Evolutionary conservation across 2,329 filamentous ascomycete genomes (phyloP).

Genomic region (Cercospora sesami): DNA sequence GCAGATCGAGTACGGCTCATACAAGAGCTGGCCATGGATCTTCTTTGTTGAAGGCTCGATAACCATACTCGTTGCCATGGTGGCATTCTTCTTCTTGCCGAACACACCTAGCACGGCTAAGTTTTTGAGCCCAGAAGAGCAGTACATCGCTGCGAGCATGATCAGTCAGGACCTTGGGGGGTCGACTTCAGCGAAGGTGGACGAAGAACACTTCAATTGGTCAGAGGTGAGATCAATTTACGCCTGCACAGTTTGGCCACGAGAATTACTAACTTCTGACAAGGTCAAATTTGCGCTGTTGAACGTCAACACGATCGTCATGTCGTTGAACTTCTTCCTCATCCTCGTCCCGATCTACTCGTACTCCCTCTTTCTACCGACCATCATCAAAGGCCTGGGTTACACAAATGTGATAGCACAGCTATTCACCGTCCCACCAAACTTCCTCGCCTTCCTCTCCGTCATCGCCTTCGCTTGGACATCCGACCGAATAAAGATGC

Average conservation of each 20-base stretch:
- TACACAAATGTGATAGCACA: conserved; percentile 45
- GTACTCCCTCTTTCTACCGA: conserved; percentile 50
- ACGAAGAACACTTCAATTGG: conserved; percentile 40
- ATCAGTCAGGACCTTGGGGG: conserved; percentile 39
- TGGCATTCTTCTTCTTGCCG: conserved; percentile 58
- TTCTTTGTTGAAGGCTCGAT: conserved; percentile 52
- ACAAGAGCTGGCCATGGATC: conserved; percentile 44
- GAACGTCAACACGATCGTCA: conserved; percentile 40
- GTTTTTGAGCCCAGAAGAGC: conserved; percentile 39
- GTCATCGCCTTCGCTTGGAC: conserved; percentile 33
- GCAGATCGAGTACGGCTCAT: conserved; percentile 41
- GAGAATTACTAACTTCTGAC: not conserved
- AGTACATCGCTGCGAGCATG: conserved; percentile 32
- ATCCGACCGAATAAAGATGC: conserved; percentile 37
- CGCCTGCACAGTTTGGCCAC: not conserved
- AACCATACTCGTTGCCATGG: conserved; percentile 54
- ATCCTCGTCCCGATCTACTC: conserved; percentile 44
- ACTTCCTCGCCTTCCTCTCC: conserved; percentile 38
- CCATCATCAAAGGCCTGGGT: conserved; percentile 47
- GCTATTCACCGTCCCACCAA: conserved; percentile 44
- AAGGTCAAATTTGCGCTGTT: conserved; percentile 36
- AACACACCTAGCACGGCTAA: conserved; percentile 53
- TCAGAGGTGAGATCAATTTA: conserved; percentile 32
- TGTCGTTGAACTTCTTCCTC: conserved; percentile 39
- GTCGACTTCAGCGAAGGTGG: conserved; percentile 31